Evolutionary conservation across 2,329 filamentous ascomycete species (phyloP), one percentile per base, ranked within the genome.

Genomic region (Byssothecium circinans): DNA sequence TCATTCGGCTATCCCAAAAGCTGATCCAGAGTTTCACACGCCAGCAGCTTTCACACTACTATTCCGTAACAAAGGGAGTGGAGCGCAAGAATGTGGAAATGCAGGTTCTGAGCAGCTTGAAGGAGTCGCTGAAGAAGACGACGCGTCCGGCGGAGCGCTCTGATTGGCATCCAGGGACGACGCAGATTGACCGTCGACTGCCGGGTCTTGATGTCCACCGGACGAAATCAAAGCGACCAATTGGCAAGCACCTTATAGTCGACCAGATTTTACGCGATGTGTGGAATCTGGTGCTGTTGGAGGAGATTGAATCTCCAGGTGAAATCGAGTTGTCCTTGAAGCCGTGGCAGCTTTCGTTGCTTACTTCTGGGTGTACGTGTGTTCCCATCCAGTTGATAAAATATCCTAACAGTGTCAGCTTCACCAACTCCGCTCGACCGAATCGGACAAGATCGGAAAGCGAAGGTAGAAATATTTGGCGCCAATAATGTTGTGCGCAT

Each of bases 241-340:
- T 62, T 23, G 59, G 55, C 44, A 71, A 71, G 57, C 51, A 51
- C 36, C 41, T 65, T 8, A 39, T 71, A 5, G 58, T 66, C 7
- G 68, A 70, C 39, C 61, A 62, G 33, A 70, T 72, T 22, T 50
- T 72, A n/a, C 54, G 64, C 23, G 56, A 58, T 29, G 47, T 61
- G 2, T 72, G 69, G 69, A 56, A 65, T 14, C 47, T 70, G 6
- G 52, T 61, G 7, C 44, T 67, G 18, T 50, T 70, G 14, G 69
- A 72, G 41, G 69, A 72, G 49, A 60, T 68, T 17, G 68, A 71
- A 45, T 56, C 62, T 0, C 52, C 61, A 19, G 68, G 68, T 15
- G 67, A 71, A 49, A 43, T 71, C 12, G 69, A 72, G 45, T 42
- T 71, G n/a, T 45, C 45, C 2, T 39, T 71, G 30, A 60, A 65